Evolutionary conservation across 2,329 filamentous ascomycete genomes (phyloP).

Genomic region (Sarocladium kiliense): DNA sequence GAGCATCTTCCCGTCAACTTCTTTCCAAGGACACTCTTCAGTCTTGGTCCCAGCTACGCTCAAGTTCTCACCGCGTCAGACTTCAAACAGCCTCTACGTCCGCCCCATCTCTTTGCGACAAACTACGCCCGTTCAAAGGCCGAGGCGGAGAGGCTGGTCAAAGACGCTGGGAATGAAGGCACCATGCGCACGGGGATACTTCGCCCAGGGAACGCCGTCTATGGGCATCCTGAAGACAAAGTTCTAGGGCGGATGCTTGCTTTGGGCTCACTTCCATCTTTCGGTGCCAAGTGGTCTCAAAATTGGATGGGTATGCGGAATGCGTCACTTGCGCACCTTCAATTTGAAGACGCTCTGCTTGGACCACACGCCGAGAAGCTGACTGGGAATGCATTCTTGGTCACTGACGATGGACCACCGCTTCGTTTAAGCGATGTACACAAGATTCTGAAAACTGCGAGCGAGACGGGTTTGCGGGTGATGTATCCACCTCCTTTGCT

Average conservation of each 20-base stretch:
- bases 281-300: constrained; percentile 31
- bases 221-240: constrained; percentile 41
- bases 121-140: constrained; percentile 49
- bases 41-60: constrained; percentile 31
- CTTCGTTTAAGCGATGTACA: constrained; percentile 35
- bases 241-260: constrained; percentile 34
- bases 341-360: constrained; percentile 46
- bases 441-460: constrained; percentile 22
- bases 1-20: constrained; percentile 29
- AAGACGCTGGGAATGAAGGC: constrained; percentile 30
- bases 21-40: constrained; percentile 15
- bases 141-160: constrained; percentile 45
- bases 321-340: constrained; percentile 47
- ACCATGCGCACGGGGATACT: constrained; percentile 47
- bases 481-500: constrained; percentile 27
- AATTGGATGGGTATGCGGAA: constrained; percentile 47
- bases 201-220: constrained; percentile 48
- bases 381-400: constrained; percentile 39
- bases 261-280: constrained; percentile 33
- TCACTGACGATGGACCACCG: constrained; percentile 46
- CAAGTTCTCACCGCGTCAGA: constrained; percentile 43
- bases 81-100: constrained; percentile 31
- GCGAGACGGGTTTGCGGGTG: constrained; percentile 25
- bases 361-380: constrained; percentile 27
- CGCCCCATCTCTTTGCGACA: constrained; percentile 37